Evolutionary conservation across 108 stramenopile genomes (phyloP).

Genomic region (Schizochytrium sp.): DNA sequence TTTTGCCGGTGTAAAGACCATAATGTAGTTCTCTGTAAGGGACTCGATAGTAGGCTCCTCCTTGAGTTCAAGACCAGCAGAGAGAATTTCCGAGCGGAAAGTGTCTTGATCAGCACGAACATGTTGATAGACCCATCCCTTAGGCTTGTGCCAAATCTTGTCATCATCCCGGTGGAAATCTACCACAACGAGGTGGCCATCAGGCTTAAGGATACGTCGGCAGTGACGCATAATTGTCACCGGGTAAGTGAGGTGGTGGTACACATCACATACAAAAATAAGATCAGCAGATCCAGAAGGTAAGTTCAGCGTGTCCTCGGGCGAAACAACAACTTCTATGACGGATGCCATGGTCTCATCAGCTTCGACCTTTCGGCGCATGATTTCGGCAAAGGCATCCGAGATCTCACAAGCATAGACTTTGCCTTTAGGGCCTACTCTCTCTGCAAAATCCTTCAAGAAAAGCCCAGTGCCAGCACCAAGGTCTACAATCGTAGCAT

Average conservation of each 20-base stretch:
- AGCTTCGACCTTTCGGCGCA: not conserved
- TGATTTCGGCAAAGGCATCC: not conserved
- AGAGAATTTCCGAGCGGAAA: slow-evolving; percentile 52
- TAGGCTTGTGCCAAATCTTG: not conserved
- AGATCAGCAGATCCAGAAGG: not conserved
- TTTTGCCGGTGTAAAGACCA: slow-evolving; percentile 45
- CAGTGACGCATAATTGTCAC: not conserved
- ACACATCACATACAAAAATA: slow-evolving; percentile 58
- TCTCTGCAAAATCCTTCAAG: not conserved
- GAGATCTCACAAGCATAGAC: slow-evolving; percentile 54
- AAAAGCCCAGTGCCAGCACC: slow-evolving; percentile 62
- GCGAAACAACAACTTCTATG: not conserved
- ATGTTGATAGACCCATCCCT: slow-evolving; percentile 37
- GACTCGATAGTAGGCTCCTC: slow-evolving; percentile 33
- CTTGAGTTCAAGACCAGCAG: slow-evolving; percentile 16
- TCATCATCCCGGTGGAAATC: slow-evolving; percentile 59
- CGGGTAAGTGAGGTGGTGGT: slow-evolving; percentile 62
- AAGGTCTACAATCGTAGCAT: slow-evolving; percentile 10
- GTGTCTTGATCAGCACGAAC: slow-evolving; percentile 56
- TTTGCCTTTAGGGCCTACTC: slow-evolving; percentile 39
- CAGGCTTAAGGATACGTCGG: slow-evolving; percentile 20
- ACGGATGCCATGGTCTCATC: not conserved
- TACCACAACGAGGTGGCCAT: slow-evolving; percentile 37
- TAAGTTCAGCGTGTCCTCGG: not conserved
- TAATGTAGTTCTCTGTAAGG: slow-evolving; percentile 59